These are phyloP conservation scores for Globisporangium okanoganense DNA, from an alignment of 352 stramenopile species.

Conservation along the genomic window DNA sequence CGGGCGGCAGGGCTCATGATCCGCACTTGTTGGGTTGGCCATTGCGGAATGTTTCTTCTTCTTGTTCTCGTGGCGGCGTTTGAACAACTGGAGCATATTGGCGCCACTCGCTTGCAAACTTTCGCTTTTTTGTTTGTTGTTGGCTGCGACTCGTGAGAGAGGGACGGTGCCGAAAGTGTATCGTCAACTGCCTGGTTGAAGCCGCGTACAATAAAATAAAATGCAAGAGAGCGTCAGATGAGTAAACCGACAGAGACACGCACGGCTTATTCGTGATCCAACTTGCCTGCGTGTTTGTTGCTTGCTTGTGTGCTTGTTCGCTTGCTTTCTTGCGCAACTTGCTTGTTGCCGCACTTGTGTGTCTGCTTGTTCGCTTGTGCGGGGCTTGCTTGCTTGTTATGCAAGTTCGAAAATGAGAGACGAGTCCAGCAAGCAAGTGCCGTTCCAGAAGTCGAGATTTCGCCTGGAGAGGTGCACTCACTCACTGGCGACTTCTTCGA, in stretches of 20 bases:
- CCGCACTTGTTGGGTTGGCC: not conserved
- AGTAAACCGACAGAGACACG: not conserved
- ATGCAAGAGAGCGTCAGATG: not conserved
- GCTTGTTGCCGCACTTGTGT: not conserved
- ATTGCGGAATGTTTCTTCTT: not conserved
- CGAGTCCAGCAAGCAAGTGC: not conserved
- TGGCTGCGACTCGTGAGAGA: not conserved
- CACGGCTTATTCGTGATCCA: not conserved
- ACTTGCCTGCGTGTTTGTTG: not conserved
- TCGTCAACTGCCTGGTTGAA: constrained; percentile 2
- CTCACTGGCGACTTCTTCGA: not conserved
- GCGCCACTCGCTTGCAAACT: too few species aligned
- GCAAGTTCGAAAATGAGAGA: constrained; percentile 1
- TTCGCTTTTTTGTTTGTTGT: too few species aligned
- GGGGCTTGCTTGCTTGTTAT: not conserved
- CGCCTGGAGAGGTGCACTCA: constrained; percentile 2
- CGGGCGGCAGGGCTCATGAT: not conserved
- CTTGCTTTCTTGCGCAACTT: not conserved
- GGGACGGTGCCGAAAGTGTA: not conserved
- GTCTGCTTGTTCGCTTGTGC: not conserved
- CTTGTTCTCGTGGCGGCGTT: constrained; percentile 6
- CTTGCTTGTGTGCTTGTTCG: too few species aligned
- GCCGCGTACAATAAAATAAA: not conserved
- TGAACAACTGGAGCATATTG: constrained; percentile 17
- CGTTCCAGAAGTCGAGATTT: constrained; percentile 1